These are phyloP conservation scores for Silene latifolia DNA, from an alignment of 148 eudicot genomes.

Conservation along the genomic window DNA sequence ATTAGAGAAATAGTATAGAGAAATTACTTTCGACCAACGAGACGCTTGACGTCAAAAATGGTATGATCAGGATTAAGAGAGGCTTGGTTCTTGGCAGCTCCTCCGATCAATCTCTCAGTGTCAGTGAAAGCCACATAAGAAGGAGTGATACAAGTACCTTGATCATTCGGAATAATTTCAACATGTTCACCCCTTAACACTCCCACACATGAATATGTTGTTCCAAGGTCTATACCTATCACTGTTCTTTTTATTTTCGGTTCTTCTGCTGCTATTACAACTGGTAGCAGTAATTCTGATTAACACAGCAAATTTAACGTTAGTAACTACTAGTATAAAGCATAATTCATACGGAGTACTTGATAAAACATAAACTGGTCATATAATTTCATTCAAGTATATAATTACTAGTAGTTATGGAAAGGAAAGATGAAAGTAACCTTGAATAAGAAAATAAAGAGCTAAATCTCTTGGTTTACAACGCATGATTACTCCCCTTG, in stretches of 20 bases:
- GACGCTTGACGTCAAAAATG: constrained; percentile 46
- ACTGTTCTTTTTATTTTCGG: constrained; percentile 34
- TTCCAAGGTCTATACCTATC: constrained; percentile 47
- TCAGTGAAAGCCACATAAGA: constrained; percentile 55
- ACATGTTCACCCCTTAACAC: constrained; percentile 37
- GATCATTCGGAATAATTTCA: constrained; percentile 45
- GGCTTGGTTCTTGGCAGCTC: constrained; percentile 53
- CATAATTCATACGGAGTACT: too few relatives aligned
- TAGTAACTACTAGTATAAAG: not conserved
- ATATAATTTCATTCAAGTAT: too few relatives aligned
- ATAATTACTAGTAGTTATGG: too few relatives aligned
- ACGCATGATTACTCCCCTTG: too few relatives aligned
- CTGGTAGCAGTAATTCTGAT: constrained; percentile 31
- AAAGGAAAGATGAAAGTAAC: too few relatives aligned
- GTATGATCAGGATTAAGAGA: constrained; percentile 45
- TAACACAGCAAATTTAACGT: not conserved
- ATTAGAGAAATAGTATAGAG: too few relatives aligned
- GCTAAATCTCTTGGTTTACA: too few relatives aligned
- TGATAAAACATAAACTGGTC: too few relatives aligned
- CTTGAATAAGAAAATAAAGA: too few relatives aligned
- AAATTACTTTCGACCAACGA: constrained; percentile 45
- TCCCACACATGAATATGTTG: constrained; percentile 53
- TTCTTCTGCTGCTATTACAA: constrained; percentile 28
- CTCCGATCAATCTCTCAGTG: constrained; percentile 46
- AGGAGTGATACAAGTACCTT: constrained; percentile 53